Conservation (phyloP, 2,329 filamentous ascomycete genomes). For the Ilyonectria mors-panacis region DNA sequence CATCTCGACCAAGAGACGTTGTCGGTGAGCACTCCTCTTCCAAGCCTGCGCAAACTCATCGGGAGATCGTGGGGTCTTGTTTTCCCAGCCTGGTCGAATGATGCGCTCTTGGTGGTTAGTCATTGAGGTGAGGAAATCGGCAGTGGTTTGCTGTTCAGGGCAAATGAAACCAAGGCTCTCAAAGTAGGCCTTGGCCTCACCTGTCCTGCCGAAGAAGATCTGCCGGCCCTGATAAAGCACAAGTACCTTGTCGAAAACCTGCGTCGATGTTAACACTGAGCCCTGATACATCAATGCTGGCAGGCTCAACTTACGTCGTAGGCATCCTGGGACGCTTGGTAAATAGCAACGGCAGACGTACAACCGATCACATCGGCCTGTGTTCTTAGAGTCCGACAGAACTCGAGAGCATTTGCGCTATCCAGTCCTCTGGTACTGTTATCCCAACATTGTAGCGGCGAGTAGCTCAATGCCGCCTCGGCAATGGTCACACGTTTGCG, state of each 20-base stretch:
- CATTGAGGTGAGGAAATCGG: constrained; percentile 54
- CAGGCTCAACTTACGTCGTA: constrained; percentile 36
- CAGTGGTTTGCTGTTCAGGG: constrained; percentile 30
- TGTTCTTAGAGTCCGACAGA: constrained; percentile 71
- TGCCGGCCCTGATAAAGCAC: constrained; percentile 78
- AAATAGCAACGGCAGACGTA: constrained; percentile 73
- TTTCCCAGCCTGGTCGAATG: constrained; percentile 49
- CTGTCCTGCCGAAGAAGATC: constrained; percentile 60
- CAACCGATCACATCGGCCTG: constrained; percentile 71
- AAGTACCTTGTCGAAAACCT: constrained; percentile 78
- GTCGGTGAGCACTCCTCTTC: constrained; percentile 41
- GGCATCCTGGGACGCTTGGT: constrained; percentile 66
- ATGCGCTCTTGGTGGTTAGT: constrained; percentile 54
- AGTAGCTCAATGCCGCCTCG: constrained; percentile 48
- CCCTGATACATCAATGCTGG: neutral
- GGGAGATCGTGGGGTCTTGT: constrained; percentile 51
- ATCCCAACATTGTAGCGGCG: constrained; percentile 77
- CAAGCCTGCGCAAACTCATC: constrained; percentile 54
- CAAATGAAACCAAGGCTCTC: constrained; percentile 53
- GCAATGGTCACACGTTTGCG: constrained; percentile 56
- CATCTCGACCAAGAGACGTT: constrained; percentile 46
- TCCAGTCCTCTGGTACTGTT: constrained; percentile 76
- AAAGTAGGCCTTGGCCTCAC: constrained; percentile 64
- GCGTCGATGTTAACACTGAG: neutral
- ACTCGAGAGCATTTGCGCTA: constrained; percentile 74